Conservation (phyloP, 2,329 filamentous ascomycete genomes). For the Penicillium sp. region DNA sequence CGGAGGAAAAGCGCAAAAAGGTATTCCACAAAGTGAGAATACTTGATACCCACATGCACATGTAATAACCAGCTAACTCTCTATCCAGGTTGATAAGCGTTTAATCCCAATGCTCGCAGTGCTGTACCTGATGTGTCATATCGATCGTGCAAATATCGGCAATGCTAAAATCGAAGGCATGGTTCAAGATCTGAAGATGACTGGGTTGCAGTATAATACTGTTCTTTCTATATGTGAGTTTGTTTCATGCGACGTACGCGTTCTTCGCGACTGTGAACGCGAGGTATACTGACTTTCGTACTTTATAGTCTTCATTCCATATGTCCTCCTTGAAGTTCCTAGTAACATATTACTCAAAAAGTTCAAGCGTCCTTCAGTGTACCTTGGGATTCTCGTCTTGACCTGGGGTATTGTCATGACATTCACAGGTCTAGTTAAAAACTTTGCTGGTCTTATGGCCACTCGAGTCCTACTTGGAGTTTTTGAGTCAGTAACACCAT, state of each 20-base stretch:
- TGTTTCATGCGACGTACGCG: neutral
- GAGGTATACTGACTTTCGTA: neutral
- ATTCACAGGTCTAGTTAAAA: slow-evolving; percentile 15
- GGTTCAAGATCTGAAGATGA: slow-evolving; percentile 11
- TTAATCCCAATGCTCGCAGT: slow-evolving; percentile 18
- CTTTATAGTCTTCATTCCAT: slow-evolving; percentile 13
- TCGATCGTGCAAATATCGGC: slow-evolving; percentile 19
- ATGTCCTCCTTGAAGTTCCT: slow-evolving; percentile 17
- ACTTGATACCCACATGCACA: neutral
- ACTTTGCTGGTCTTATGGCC: slow-evolving; percentile 15
- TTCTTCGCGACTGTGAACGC: too few relatives aligned
- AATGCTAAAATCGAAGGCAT: slow-evolving; percentile 21
- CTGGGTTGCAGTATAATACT: slow-evolving; percentile 18
- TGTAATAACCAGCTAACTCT: neutral
- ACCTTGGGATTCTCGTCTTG: slow-evolving; percentile 14
- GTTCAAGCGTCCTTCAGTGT: slow-evolving; percentile 15
- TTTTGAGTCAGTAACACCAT: slow-evolving; percentile 9
- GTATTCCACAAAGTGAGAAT: slow-evolving; percentile 11
- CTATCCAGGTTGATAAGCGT: slow-evolving; percentile 8
- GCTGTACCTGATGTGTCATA: slow-evolving; percentile 15
- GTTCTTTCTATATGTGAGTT: slow-evolving; percentile 9
- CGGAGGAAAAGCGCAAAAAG: slow-evolving; percentile 7
- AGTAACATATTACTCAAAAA: slow-evolving; percentile 19
- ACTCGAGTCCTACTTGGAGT: slow-evolving; percentile 12
- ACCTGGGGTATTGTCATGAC: slow-evolving; percentile 19